Evolutionary conservation across 768 basidiomycete genomes (phyloP).

Genomic region (Lenzites betulinus): DNA sequence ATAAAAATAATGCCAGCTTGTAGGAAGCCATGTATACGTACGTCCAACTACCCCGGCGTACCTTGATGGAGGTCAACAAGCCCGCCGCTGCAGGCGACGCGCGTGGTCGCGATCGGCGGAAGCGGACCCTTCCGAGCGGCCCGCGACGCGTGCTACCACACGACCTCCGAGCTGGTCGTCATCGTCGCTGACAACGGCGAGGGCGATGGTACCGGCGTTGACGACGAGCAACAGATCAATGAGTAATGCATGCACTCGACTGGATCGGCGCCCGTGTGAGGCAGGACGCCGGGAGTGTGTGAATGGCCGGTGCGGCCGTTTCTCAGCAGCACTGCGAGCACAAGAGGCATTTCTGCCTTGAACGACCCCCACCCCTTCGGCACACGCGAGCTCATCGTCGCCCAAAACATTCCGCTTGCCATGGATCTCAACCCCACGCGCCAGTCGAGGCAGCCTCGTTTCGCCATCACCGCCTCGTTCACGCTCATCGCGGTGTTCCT

Average conservation of each 20-base stretch:
- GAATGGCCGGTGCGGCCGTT: background rate
- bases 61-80: too few species aligned
- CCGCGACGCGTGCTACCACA: too few species aligned
- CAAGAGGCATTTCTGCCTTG: constrained; percentile 3
- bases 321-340: constrained; percentile 1
- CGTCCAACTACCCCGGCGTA: too few species aligned
- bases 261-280: background rate
- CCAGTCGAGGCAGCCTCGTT: constrained; percentile 21
- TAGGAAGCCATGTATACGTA: too few species aligned
- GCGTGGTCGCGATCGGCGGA: too few species aligned
- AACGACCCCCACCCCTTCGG: background rate
- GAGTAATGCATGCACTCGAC: background rate
- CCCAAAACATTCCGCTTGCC: background rate
- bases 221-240: background rate
- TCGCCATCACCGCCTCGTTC: constrained; percentile 24
- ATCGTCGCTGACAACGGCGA: background rate
- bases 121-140: too few species aligned
- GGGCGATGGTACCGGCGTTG: background rate
- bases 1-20: too few species aligned
- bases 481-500: constrained; percentile 24
- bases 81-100: too few species aligned
- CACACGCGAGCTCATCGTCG: background rate
- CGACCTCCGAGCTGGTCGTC: background rate
- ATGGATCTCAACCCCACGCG: constrained; percentile 16
- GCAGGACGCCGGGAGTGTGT: constrained; percentile 5